Percentiles rank a stretch among this genome's conserved stretches.
Evolutionary conservation across 805 yeast species (phyloP).

Genomic region (Kazachstania martiniae): DNA sequence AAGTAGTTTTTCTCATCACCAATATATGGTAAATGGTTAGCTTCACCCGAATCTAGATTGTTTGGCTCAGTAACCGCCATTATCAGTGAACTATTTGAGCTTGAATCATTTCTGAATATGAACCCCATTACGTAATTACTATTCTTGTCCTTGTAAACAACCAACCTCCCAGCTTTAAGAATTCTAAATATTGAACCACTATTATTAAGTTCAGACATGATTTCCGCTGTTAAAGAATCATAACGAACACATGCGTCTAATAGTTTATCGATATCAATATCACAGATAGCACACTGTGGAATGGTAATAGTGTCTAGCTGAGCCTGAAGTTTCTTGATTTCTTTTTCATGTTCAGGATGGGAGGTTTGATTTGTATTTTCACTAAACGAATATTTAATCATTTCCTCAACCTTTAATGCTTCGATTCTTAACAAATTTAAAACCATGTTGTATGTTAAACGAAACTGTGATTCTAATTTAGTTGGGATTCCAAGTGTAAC

Average conservation of each 20-base stretch:
- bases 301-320: slow-evolving; percentile 32
- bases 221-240: slow-evolving; percentile 32
- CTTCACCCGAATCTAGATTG: slow-evolving; percentile 17
- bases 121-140: slow-evolving; percentile 37
- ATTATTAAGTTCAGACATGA: slow-evolving; percentile 38
- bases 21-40: slow-evolving; percentile 29
- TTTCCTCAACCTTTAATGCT: slow-evolving; percentile 92
- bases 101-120: slow-evolving; percentile 32
- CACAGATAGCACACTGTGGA: slow-evolving; percentile 27
- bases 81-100: slow-evolving; percentile 16
- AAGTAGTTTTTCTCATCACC: slow-evolving; percentile 22
- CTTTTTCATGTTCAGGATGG: slow-evolving; percentile 73
- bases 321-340: slow-evolving; percentile 42
- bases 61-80: slow-evolving; percentile 27
- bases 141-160: slow-evolving; percentile 44
- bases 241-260: slow-evolving; percentile 38
- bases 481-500: slow-evolving; percentile 86
- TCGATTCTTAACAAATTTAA: slow-evolving; percentile 84
- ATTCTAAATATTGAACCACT: slow-evolving; percentile 38
- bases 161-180: slow-evolving; percentile 43
- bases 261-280: slow-evolving; percentile 35
- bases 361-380: slow-evolving; percentile 81
- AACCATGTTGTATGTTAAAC: slow-evolving; percentile 93
- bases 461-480: slow-evolving; percentile 79
- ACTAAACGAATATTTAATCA: slow-evolving; percentile 91